Percentiles rank a stretch among this genome's conserved stretches.
phyloP scores from a whole-genome alignment of 2,329 filamentous ascomycete species.

The Colletotrichum eleusines region DNA sequence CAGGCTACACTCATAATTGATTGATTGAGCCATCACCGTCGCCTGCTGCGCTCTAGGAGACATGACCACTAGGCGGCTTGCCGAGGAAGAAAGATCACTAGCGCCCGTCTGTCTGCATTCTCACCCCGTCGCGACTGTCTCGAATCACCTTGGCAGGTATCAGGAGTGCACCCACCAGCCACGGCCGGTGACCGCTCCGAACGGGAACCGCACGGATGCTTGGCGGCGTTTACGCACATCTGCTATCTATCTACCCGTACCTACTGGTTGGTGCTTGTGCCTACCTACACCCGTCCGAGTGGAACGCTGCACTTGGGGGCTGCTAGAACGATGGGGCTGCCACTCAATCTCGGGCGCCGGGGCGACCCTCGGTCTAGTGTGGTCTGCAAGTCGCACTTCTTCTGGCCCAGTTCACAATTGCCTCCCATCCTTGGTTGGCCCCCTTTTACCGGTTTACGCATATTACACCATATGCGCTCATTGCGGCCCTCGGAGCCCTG shows the following conservation, averaged over 20 bases:
- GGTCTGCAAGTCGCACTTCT: slow-evolving; percentile 7
- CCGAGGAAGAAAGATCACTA: not conserved
- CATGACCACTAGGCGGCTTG: not conserved
- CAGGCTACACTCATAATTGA: too few species aligned
- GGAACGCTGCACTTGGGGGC: slow-evolving; percentile 23
- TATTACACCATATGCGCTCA: not conserved
- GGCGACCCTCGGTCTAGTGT: not conserved
- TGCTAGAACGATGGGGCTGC: slow-evolving; percentile 26
- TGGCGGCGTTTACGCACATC: slow-evolving; percentile 16
- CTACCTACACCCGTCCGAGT: slow-evolving; percentile 18
- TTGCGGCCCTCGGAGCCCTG: not conserved
- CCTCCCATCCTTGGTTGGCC: not conserved
- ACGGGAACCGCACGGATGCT: slow-evolving; percentile 22
- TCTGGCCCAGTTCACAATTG: not conserved
- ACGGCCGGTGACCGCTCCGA: slow-evolving; percentile 32
- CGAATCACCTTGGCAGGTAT: slow-evolving; percentile 23
- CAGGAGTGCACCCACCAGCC: not conserved
- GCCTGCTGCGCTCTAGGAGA: not conserved
- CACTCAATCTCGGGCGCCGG: slow-evolving; percentile 27
- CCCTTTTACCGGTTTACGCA: not conserved
- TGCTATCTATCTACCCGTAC: not conserved
- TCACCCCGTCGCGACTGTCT: not conserved
- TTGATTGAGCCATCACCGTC: slow-evolving; percentile 13
- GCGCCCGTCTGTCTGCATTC: not conserved
- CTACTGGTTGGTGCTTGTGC: not conserved